Evolutionary conservation across 305 asterid species (phyloP).

Genomic region (Fraxinus sp.): DNA sequence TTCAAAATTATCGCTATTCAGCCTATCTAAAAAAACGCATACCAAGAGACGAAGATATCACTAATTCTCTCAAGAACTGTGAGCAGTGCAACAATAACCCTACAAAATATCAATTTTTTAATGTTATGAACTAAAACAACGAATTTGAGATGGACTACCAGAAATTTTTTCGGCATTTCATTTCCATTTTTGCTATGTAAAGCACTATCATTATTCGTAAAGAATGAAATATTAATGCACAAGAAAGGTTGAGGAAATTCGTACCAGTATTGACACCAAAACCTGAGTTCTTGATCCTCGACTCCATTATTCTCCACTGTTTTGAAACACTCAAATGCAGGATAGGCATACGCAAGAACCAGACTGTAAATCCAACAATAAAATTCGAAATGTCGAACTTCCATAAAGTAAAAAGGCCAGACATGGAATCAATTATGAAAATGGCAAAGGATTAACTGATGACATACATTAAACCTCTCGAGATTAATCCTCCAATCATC

Average conservation of each 20-base stretch:
- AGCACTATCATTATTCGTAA: not conserved
- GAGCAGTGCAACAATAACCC: conserved; percentile 79
- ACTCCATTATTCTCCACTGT: conserved; percentile 74
- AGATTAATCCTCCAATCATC: conserved; percentile 10
- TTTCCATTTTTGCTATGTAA: not conserved
- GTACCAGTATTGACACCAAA: conserved; percentile 98
- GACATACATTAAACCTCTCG: not conserved
- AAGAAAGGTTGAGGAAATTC: not conserved
- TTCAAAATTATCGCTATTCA: not conserved
- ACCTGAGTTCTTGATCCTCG: conserved; percentile 65
- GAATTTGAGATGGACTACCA: not conserved
- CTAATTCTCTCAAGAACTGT: conserved; percentile 68
- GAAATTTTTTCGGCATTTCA: not conserved
- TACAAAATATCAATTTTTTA: conserved; percentile 22
- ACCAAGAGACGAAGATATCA: conserved; percentile 79
- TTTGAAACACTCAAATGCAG: conserved; percentile 90
- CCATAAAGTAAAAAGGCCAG: not conserved
- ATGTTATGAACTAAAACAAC: not conserved
- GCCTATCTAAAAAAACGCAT: conserved; percentile 18
- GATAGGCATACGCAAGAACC: conserved; percentile 90
- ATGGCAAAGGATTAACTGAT: not conserved
- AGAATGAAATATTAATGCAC: not conserved
- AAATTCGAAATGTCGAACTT: not conserved
- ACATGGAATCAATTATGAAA: not conserved
- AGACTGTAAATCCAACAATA: conserved; percentile 42